These are phyloP conservation scores for Phytophthora citrophthora DNA, from an alignment of 352 stramenopile genomes.

Conservation along the genomic window DNA sequence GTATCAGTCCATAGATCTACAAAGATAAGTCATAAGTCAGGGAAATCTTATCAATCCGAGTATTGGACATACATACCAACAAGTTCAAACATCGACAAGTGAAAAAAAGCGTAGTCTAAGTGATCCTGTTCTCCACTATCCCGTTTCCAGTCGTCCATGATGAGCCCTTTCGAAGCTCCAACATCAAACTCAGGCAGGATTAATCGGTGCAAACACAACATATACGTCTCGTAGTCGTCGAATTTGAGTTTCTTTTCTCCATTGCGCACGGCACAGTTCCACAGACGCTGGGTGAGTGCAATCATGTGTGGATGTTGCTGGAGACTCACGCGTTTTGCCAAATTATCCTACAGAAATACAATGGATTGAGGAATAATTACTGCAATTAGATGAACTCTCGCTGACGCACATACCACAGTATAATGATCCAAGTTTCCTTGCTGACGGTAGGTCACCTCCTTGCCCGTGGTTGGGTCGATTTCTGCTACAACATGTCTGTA, in stretches of 20 bases:
- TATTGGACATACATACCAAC: slow-evolving; percentile 46
- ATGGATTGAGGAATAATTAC: not conserved
- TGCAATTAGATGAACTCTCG: not conserved
- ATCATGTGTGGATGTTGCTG: slow-evolving; percentile 70
- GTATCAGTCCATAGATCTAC: slow-evolving; percentile 74
- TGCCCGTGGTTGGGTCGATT: slow-evolving; percentile 19
- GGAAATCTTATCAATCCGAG: no score
- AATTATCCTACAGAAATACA: slow-evolving; percentile 49
- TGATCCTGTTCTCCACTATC: slow-evolving; percentile 55
- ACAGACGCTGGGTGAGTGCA: slow-evolving; percentile 75
- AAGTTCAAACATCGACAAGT: slow-evolving; percentile 86
- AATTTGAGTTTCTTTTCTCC: slow-evolving; percentile 41
- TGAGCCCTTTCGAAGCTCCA: slow-evolving; percentile 58
- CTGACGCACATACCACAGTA: slow-evolving; percentile 49
- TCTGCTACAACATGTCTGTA: slow-evolving; percentile 69
- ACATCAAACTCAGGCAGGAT: slow-evolving; percentile 83
- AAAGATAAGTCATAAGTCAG: slow-evolving; percentile 8
- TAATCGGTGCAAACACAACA: slow-evolving; percentile 77
- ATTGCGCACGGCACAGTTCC: slow-evolving; percentile 56
- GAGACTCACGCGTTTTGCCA: slow-evolving; percentile 66
- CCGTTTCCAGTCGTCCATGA: slow-evolving; percentile 75
- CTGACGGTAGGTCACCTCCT: slow-evolving; percentile 61
- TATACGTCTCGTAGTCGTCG: slow-evolving; percentile 68
- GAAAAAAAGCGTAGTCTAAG: slow-evolving; percentile 76
- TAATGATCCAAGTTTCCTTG: slow-evolving; percentile 83